Base-by-base conservation (phyloP, 2,329 filamentous ascomycete species). In the Monilinia vaccinii-corymbosi region DNA sequence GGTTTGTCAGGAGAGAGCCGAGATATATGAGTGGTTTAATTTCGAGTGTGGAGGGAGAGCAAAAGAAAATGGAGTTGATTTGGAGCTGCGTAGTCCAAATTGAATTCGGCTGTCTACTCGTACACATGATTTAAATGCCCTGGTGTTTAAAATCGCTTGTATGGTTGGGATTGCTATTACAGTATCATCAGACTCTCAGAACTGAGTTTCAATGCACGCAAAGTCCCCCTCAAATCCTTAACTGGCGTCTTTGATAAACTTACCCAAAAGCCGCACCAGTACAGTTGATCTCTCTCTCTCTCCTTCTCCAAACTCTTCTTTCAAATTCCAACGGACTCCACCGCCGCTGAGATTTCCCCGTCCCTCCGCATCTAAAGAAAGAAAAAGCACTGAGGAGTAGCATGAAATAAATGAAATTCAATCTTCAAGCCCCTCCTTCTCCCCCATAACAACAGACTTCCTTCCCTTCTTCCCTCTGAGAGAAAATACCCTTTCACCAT, bases 11-110 rank as follows among this genome's bases (percentile, higher is more conserved):
- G 71, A 75, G 1, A 70, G 73, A 58, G 74, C 82, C 13, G 74
- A 79, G 67, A 78, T 81, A n/a, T 70, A 74, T 32, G 77, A 83
- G 66, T 82, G 80, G 80, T 82, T 83, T 63, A 82, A 82, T 64
- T 76, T n/a, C 75, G 1, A 77, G 75, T 63, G 75, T 82, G 1
- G 75, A 77, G 44, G 78, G 76, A 0, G 77, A 77, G 62, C n/a
- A n/a, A n/a, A n/a, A n/a, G n/a, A 75, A 71, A 66, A 77, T 82
- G 23, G 76, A 78, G 38, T 48, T 71, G 11, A 53, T 66, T n/a
- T 71, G 67, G 66, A 60, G 10, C 4, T 55, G 64, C n/a, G 6
- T 1, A 10, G 2, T 28, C 10, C 4, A 18, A 32, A 9, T 36
- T 9, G 9, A 25, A 25, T 9, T 18, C 10, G 21, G 2, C 5